These are phyloP conservation scores for Yamadazyma ubonensis DNA, from an alignment of 805 yeast genomes.

Conservation along the genomic window DNA sequence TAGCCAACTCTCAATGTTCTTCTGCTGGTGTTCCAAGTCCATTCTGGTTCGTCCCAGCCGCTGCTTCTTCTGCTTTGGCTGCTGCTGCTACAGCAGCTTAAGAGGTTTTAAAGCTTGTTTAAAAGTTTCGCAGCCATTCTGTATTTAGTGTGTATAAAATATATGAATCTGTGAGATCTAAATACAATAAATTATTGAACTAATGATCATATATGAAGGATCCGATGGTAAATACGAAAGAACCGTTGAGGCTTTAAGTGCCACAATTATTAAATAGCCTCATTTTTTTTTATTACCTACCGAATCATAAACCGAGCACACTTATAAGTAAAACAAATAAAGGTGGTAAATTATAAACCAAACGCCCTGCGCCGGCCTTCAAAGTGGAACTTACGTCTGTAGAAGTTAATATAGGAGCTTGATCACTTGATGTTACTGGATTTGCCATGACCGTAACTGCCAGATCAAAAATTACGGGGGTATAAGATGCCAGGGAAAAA, in stretches of 20 bases:
- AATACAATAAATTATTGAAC: background rate
- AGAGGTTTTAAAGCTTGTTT: background rate
- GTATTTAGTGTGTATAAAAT: background rate
- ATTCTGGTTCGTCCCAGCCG: slow-evolving; percentile 30
- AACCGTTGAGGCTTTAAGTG: too few relatives aligned
- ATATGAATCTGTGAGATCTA: background rate
- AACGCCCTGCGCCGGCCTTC: too few relatives aligned
- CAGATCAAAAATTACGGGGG: slow-evolving; percentile 4
- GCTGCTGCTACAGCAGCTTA: slow-evolving; percentile 24
- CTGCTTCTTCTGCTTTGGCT: slow-evolving; percentile 22
- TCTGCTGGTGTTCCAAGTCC: slow-evolving; percentile 28
- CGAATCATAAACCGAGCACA: too few relatives aligned
- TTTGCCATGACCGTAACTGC: background rate
- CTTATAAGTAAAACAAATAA: too few relatives aligned
- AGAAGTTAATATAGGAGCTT: background rate
- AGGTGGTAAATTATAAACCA: too few relatives aligned
- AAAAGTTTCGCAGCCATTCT: slow-evolving; percentile 3
- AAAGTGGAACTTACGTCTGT: background rate
- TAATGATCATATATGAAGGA: too few relatives aligned
- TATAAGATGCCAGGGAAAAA: slow-evolving; percentile 4
- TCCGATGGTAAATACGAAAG: too few relatives aligned
- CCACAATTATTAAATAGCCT: too few relatives aligned
- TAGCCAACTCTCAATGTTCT: slow-evolving; percentile 29
- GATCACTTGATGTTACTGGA: background rate
- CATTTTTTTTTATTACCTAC: too few relatives aligned